phyloP scores from a whole-genome alignment of 1,139 yeast genomes.

The Scheffersomyces stambukii region DNA sequence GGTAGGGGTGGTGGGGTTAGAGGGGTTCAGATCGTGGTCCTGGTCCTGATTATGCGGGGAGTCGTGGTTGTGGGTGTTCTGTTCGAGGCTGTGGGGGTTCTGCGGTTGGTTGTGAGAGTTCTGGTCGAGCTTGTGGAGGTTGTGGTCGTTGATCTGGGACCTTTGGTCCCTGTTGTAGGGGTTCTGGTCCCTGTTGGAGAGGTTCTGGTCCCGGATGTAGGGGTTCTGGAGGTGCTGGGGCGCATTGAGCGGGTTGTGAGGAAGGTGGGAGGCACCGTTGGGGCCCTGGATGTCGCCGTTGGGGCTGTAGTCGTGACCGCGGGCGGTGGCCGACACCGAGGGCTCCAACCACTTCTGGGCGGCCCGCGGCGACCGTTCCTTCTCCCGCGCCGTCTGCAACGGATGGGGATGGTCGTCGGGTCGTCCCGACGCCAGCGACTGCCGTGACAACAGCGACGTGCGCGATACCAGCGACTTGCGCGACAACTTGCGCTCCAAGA shows the following conservation, averaged over 20 bases:
- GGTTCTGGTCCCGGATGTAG: too few relatives aligned
- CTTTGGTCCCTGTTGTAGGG: too few relatives aligned
- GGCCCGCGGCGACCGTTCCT: conserved; percentile 1
- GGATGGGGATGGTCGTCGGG: too few relatives aligned
- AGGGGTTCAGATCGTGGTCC: conserved; percentile 10
- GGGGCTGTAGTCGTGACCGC: background rate
- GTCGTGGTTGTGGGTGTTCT: too few relatives aligned
- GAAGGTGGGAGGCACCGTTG: background rate
- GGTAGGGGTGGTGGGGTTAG: conserved; percentile 11
- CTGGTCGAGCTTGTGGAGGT: too few relatives aligned
- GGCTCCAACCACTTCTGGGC: conserved; percentile 3
- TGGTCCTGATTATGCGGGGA: conserved; percentile 3
- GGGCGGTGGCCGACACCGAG: background rate
- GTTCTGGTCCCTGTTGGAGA: too few relatives aligned
- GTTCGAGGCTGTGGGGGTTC: too few relatives aligned
- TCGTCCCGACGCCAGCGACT: too few relatives aligned
- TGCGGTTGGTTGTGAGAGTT: too few relatives aligned
- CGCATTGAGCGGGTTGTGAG: background rate
- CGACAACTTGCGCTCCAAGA: conserved; percentile 39
- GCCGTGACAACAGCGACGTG: conserved; percentile 25
- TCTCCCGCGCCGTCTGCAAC: background rate
- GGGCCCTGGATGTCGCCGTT: background rate
- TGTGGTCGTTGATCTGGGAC: too few relatives aligned
- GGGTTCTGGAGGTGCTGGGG: too few relatives aligned
- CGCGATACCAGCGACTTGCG: conserved; percentile 25